Base-by-base conservation (phyloP, 192 early-diverging fungal species). In the Linnemannia hyalina region DNA sequence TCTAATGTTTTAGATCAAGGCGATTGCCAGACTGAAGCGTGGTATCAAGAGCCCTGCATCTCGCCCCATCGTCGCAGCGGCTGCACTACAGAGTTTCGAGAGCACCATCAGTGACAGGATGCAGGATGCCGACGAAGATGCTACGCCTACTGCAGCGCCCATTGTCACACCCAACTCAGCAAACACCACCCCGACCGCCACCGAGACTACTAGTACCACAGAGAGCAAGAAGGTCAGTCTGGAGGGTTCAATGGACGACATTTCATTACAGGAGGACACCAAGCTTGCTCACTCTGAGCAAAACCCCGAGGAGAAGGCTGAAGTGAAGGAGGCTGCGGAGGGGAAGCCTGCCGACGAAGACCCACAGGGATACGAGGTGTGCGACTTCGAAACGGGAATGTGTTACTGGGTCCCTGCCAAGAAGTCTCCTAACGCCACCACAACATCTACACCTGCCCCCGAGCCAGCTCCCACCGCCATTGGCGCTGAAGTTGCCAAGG, bases 361-460 rank as follows among this genome's bases (percentile, higher is more conserved):
- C 13, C 84, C 84, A n/a, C 36, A 68, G n/a, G 84, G 84, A 13
- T 86, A 86, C 32, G 70, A 86, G 44, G 41, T 81, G 60, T 86
- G 84, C 63, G 84, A 86, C 72, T 70, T 81, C 65, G 84, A 86
- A 32, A 73, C 75, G 2, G 75, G 71, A 4, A 41, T 86, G 54
- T 86, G 84, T 35, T 80, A 81, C 38, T 86, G 84, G 84, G 84
- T 86, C 13, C 84, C 84, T 22, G 47, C 78, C 52, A 79, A 80
- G 11, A 79, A 78, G 60, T 65, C 60, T 65, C 60, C 60, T 65
- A 9, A 32, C 11, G 11, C 29, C 13, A 65, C 60, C 60, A 15
- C 60, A 65, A 40, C 38, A 40, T 6, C 38, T 40, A 40, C 38
- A 40, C 60, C 60, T 29, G 60, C 29, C 32, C 29, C 60, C 11